Base-by-base conservation (phyloP, 129 eudicot species). In the Helichrysum umbraculigerum region DNA sequence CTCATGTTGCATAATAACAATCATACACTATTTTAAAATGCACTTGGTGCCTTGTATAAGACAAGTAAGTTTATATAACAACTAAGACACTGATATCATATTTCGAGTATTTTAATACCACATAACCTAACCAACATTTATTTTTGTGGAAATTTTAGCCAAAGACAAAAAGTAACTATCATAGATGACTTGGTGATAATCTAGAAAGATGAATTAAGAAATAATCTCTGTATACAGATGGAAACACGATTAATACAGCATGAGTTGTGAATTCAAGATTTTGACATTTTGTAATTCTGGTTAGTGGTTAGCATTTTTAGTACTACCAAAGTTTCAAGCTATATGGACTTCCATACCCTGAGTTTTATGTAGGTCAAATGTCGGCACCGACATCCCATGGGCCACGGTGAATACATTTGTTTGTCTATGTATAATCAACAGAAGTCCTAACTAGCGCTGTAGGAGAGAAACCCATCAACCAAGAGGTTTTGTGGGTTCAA, bases 161-260 rank as follows among this genome's bases (percentile, higher is more conserved):
- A 39, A 41, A 57, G 71, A 80, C 78, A 73, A 79, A 14, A 80
- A 37, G 75, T 73, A 54, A 19, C 79, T 66, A 73, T 80, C 83
- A 73, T 66, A 28, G 74, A 73, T 57, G 83, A 80, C 52, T 73
- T 59, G 73, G 72, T 80, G 37, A 66, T 22, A 25, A 51, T 5
- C 35, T 72, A 37, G 30, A 4, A 50, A 29, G 17, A 61, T 78
- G 10, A 39, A 71, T 78, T 16, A 15, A 29, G 71, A 50, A 61
- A 44, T 30, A 30, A 47, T 71, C 19, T 9, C 21, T 44, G 32
- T n/a, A 15, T 16, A n/a, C 52, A 32, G 70, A 28, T 28, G 70
- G 21, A 17, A 62, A 15, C 29, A 47, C 4, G 54, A 47, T 14
- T 37, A 8, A 35, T 59, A 16, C 28, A 1, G 62, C 2, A 34